These are phyloP conservation scores for Blastocystis sp. DNA, from an alignment of 352 stramenopile species.

Conservation along the genomic window DNA sequence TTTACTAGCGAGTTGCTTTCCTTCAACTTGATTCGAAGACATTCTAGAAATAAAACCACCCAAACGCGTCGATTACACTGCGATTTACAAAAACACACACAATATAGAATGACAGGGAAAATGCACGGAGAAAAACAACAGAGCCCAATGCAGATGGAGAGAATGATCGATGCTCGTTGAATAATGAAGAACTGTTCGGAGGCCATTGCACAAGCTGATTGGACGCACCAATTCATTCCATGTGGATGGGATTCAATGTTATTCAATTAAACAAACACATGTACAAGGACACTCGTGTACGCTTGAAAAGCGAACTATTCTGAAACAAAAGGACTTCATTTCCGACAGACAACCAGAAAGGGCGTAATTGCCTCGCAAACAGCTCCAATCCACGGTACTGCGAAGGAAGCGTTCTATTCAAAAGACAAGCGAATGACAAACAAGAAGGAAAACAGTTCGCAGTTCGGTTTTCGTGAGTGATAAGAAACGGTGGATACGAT, in stretches of 20 bases:
- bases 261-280: no score
- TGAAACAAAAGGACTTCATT: conserved; percentile 23
- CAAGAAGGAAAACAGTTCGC: conserved; percentile 41
- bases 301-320: not conserved
- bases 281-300: no score
- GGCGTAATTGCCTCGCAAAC: not conserved
- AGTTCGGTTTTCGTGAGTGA: conserved; percentile 40
- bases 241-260: no score
- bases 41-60: not conserved
- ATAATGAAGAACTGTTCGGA: no score
- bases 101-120: not conserved
- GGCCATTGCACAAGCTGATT: not conserved
- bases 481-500: conserved; percentile 30
- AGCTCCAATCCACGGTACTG: conserved; percentile 9
- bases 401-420: not conserved
- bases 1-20: not conserved
- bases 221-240: conserved; percentile 39
- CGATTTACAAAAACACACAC: not conserved
- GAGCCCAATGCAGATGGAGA: no score
- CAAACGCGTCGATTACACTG: not conserved
- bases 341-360: conserved; percentile 23
- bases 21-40: not conserved
- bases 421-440: not conserved
- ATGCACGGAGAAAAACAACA: no score
- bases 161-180: no score